Percentiles rank a stretch among this genome's conserved stretches.
Conservation (phyloP, 371 early-diverging fungal genomes). For the Nematocida sp. region DNA sequence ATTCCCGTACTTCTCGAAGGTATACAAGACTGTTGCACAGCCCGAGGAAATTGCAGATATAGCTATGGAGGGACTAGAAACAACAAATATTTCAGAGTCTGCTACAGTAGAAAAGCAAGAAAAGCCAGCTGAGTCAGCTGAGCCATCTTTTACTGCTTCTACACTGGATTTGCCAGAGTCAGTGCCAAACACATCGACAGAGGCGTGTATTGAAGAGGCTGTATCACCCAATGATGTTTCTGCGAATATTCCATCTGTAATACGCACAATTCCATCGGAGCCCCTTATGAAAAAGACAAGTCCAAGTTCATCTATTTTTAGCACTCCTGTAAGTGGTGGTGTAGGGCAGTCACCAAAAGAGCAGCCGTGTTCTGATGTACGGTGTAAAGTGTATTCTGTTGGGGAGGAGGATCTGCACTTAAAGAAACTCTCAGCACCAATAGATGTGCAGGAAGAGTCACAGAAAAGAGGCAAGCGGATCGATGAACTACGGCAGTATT, state of each 20-base stretch:
- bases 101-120: background rate
- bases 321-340: background rate
- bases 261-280: background rate
- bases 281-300: background rate
- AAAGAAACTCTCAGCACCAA: background rate
- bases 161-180: background rate
- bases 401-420: background rate
- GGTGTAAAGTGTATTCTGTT: background rate
- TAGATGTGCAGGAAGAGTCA: background rate
- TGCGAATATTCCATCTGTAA: background rate
- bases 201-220: background rate
- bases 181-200: background rate
- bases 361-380: background rate
- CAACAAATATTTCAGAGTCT: background rate
- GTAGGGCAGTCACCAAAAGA: conserved; percentile 15
- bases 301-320: background rate
- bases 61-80: background rate
- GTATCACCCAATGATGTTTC: background rate
- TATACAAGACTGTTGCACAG: background rate
- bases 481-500: conserved; percentile 13
- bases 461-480: background rate
- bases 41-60: background rate
- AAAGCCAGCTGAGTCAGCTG: background rate
- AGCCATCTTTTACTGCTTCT: no score
- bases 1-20: background rate